Conservation (phyloP, 768 basidiomycete species). For the Leccinum ochraceum region DNA sequence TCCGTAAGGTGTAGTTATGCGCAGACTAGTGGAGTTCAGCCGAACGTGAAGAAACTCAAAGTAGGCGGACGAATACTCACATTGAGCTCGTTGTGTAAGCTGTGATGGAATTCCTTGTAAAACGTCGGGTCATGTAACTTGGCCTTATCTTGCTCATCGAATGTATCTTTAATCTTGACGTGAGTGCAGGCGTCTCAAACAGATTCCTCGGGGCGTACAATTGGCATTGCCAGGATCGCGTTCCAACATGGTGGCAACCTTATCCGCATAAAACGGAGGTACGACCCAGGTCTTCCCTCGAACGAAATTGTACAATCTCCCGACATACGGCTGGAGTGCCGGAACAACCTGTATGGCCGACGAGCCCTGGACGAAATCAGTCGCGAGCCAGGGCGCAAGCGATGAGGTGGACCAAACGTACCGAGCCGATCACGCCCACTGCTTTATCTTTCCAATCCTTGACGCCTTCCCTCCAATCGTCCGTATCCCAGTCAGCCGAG, state of each 20-base stretch:
- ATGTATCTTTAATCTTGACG: neutral
- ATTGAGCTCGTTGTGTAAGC: neutral
- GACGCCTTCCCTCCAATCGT: slow-evolving; percentile 46
- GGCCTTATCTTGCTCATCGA: neutral
- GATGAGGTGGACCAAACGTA: neutral
- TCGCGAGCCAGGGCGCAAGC: neutral
- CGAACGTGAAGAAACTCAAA: neutral
- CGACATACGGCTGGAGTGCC: neutral
- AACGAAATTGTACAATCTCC: neutral
- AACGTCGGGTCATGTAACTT: neutral
- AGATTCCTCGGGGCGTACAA: slow-evolving; percentile 32
- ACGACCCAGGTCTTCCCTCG: neutral
- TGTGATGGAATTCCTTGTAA: neutral
- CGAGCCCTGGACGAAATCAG: neutral
- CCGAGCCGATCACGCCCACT: neutral
- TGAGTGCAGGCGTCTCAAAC: neutral
- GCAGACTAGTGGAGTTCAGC: slow-evolving; percentile 20
- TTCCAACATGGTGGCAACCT: neutral
- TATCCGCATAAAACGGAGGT: neutral
- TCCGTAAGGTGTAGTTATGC: slow-evolving; percentile 44
- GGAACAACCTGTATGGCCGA: neutral
- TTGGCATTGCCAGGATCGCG: slow-evolving; percentile 32
- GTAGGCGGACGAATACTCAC: neutral
- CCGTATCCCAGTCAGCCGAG: slow-evolving; percentile 46
- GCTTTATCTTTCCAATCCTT: slow-evolving; percentile 50